phyloP scores from a whole-genome alignment of 805 yeast genomes.

The Scheffersomyces lignosus region DNA sequence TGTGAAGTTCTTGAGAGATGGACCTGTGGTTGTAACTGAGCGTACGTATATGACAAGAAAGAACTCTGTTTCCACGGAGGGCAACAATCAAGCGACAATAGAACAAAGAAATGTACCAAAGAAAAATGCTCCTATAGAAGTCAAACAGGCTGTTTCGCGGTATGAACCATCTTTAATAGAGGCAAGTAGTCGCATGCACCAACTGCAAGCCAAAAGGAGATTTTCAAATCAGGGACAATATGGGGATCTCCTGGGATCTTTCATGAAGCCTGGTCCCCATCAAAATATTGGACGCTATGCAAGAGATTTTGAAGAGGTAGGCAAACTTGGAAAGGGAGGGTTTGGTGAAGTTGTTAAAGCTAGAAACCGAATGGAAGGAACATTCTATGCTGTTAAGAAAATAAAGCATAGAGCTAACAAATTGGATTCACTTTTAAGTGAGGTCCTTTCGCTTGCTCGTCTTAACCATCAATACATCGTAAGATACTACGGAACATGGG shows the following conservation, averaged over 20 bases:
- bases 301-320: constrained; percentile 93
- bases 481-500: constrained; percentile 96
- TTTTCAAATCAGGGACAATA: background rate
- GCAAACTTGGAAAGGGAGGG: constrained; percentile 89
- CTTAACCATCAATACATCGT: constrained; percentile 95
- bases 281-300: constrained; percentile 67
- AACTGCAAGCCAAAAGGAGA: background rate
- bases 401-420: constrained; percentile 80
- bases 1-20: constrained; percentile 76
- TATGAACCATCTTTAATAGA: background rate
- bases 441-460: constrained; percentile 88
- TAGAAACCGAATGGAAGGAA: constrained; percentile 87
- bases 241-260: background rate
- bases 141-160: background rate
- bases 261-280: constrained; percentile 2
- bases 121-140: background rate
- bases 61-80: background rate
- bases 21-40: constrained; percentile 40
- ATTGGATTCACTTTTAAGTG: constrained; percentile 78
- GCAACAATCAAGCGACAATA: background rate
- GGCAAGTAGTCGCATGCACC: background rate
- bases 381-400: constrained; percentile 92
- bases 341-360: constrained; percentile 99
- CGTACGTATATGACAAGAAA: background rate
- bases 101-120: constrained; percentile 4